Percentiles rank a stretch among this genome's conserved stretches.
These are phyloP conservation scores for Penicillium sp. DNA, from an alignment of 2,329 filamentous ascomycete species.

Conservation along the genomic window DNA sequence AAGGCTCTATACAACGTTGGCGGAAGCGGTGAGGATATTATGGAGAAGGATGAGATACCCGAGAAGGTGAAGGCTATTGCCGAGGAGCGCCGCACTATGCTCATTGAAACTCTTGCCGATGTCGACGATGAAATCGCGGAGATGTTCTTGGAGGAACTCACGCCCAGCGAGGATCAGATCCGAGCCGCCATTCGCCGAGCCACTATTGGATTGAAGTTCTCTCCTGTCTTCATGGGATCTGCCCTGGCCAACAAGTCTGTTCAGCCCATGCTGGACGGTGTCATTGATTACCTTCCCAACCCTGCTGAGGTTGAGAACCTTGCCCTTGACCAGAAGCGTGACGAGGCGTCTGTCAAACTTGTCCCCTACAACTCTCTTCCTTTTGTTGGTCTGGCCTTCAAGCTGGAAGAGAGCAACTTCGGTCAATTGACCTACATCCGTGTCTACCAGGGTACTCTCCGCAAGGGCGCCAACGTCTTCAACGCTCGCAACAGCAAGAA, in stretches of 20 bases:
- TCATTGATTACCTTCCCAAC: conserved; percentile 94
- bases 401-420: conserved; percentile 98
- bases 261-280: conserved; percentile 94
- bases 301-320: conserved; percentile 84
- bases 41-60: conserved; percentile 76
- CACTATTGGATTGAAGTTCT: conserved; percentile 86
- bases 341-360: conserved; percentile 77
- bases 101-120: conserved; percentile 94
- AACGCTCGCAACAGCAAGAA: conserved; percentile 95
- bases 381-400: conserved; percentile 95
- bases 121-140: conserved; percentile 98
- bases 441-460: conserved; percentile 90
- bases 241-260: conserved; percentile 92
- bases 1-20: conserved; percentile 92
- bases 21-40: conserved; percentile 70
- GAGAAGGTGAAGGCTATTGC: conserved; percentile 72
- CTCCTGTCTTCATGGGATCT: conserved; percentile 93
- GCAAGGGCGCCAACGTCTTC: conserved; percentile 85
- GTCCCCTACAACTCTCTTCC: conserved; percentile 91
- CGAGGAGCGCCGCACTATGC: conserved; percentile 74
- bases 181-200: conserved; percentile 87
- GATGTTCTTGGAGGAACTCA: conserved; percentile 82
- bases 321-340: conserved; percentile 77
- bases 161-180: conserved; percentile 76
- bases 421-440: conserved; percentile 97